Evolutionary conservation across 805 yeast genomes (phyloP).

Genomic region (Ogataea saltuana): DNA sequence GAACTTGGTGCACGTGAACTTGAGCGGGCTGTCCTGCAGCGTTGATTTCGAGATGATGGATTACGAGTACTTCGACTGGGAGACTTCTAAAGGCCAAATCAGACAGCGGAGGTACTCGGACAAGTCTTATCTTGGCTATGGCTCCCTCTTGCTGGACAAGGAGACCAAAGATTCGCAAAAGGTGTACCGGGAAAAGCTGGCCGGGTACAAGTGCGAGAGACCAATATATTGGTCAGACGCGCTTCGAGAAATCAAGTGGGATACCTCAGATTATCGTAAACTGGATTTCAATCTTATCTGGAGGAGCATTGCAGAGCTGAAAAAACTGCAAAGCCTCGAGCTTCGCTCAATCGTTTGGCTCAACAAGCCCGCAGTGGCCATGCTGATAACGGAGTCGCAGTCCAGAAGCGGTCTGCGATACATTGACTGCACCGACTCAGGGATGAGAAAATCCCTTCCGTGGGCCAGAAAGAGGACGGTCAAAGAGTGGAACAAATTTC

Average conservation of each 20-base stretch:
- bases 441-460: conserved; percentile 47
- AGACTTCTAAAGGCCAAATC: conserved; percentile 22
- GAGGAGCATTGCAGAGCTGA: conserved; percentile 19
- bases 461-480: conserved; percentile 41
- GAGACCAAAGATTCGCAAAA: conserved; percentile 16
- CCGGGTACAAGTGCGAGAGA: conserved; percentile 17
- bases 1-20: conserved; percentile 53
- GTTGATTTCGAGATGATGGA: conserved; percentile 60
- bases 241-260: conserved; percentile 35
- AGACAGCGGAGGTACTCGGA: conserved; percentile 1
- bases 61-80: conserved; percentile 40
- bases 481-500: conserved; percentile 29
- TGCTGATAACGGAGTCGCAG: conserved; percentile 21
- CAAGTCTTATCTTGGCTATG: conserved; percentile 13
- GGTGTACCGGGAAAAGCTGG: conserved; percentile 24
- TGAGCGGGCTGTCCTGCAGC: conserved; percentile 64
- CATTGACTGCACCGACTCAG: conserved; percentile 48
- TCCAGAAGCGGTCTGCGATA: conserved; percentile 17
- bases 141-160: conserved; percentile 37
- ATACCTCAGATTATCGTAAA: conserved; percentile 36
- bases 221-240: conserved; percentile 36
- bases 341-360: conserved; percentile 38
- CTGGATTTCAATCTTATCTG: conserved; percentile 50
- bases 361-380: conserved; percentile 30
- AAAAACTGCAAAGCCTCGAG: conserved; percentile 25